Conservation (phyloP, 2,329 filamentous ascomycete species). For the Diplodia scrobiculata region DNA sequence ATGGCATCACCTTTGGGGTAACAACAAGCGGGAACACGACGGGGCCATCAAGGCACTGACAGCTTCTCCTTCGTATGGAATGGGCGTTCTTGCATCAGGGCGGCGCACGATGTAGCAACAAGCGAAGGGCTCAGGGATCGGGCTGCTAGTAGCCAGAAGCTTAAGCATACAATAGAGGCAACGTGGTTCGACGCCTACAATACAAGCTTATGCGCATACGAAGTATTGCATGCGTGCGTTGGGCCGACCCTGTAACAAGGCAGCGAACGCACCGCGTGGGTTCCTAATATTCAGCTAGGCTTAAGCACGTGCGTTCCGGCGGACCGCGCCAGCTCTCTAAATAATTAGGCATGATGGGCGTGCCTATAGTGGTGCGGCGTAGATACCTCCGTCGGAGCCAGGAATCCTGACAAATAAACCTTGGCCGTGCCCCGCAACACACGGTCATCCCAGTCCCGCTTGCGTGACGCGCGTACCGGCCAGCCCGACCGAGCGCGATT, state of each 20-base stretch:
- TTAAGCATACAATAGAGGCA: neutral
- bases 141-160: neutral
- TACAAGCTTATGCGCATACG: neutral
- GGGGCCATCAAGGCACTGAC: neutral
- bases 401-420: neutral
- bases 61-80: neutral
- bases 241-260: neutral
- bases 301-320: neutral
- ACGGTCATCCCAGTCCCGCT: neutral
- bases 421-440: neutral
- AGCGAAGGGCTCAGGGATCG: conserved; percentile 8
- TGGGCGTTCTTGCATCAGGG: conserved; percentile 6
- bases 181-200: neutral
- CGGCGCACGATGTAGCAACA: neutral
- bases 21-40: neutral
- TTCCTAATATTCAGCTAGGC: neutral
- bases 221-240: neutral
- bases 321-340: neutral
- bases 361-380: neutral
- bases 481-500: neutral
- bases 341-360: neutral
- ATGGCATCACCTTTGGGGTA: neutral
- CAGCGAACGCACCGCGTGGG: neutral
- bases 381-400: neutral
- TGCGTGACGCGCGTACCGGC: neutral